Evolutionary conservation across 1,139 yeast genomes (phyloP).

Genomic region (Arxiozyma telluris): DNA sequence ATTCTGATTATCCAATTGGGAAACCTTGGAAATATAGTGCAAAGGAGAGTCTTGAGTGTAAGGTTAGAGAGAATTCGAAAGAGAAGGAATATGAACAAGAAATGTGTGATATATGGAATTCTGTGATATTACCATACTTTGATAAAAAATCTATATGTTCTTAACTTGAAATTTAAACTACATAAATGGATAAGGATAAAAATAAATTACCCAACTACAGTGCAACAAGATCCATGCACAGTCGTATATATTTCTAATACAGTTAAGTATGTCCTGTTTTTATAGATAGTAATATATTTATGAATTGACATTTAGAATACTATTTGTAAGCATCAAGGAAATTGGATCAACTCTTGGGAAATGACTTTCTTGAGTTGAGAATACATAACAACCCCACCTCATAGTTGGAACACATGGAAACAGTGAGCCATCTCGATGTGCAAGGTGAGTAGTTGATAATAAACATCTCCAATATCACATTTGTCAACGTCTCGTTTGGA

Average conservation of each 20-base stretch:
- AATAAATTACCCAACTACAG: background rate
- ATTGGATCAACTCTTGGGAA: background rate
- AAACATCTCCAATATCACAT: no score
- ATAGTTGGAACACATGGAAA: no score
- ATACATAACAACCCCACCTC: no score
- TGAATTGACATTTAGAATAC: no score
- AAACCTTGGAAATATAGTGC: slow-evolving; percentile 28
- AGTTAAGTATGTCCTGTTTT: no score
- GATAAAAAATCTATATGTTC: slow-evolving; percentile 12
- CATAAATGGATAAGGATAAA: no score
- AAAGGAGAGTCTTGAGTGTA: slow-evolving; percentile 19
- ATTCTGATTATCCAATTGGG: slow-evolving; percentile 26
- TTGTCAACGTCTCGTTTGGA: no score
- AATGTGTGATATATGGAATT: slow-evolving; percentile 17
- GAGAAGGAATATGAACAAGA: slow-evolving; percentile 5
- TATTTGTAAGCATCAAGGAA: no score
- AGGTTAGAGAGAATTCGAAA: slow-evolving; percentile 5
- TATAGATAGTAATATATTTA: background rate
- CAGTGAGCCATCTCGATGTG: no score
- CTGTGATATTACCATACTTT: slow-evolving; percentile 14
- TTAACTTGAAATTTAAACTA: background rate
- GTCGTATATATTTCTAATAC: background rate
- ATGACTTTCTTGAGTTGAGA: no score
- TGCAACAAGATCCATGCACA: background rate
- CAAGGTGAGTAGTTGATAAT: no score